A percentile compares a stretch with the other conserved stretches of the same genome.
These are phyloP conservation scores for Nidularia pulvinata DNA, from an alignment of 768 basidiomycete species.

Conservation along the genomic window DNA sequence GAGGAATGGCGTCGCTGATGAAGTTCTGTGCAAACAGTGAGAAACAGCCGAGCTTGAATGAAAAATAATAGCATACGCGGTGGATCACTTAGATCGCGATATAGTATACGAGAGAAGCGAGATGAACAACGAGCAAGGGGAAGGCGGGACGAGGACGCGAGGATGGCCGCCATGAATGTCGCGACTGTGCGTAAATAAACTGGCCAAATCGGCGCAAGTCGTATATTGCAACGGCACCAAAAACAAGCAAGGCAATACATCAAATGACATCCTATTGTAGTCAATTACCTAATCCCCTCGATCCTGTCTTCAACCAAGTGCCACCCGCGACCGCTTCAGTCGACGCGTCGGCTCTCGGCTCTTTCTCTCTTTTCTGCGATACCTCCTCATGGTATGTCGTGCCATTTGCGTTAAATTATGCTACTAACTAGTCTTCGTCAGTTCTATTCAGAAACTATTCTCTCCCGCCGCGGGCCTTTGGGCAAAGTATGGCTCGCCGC, in stretches of 20 bases:
- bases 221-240: background rate
- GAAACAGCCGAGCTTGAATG: background rate
- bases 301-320: no score
- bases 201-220: background rate
- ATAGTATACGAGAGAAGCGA: background rate
- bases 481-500: slow-evolving; percentile 99
- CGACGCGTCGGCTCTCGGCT: background rate
- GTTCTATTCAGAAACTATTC: slow-evolving; percentile 95
- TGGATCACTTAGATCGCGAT: background rate
- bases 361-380: background rate
- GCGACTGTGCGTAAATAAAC: no score
- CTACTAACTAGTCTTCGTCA: slow-evolving; percentile 17
- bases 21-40: background rate
- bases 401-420: background rate
- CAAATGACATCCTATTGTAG: no score
- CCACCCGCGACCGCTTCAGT: no score
- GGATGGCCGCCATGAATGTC: background rate
- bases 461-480: slow-evolving; percentile 91
- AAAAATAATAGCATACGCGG: background rate
- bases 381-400: background rate
- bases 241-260: no score
- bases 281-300: no score
- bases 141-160: background rate
- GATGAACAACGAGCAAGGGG: background rate
- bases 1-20: background rate